Evolutionary conservation across 495 filamentous ascomycete species (phyloP).

Genomic region (Daldinia childiae): DNA sequence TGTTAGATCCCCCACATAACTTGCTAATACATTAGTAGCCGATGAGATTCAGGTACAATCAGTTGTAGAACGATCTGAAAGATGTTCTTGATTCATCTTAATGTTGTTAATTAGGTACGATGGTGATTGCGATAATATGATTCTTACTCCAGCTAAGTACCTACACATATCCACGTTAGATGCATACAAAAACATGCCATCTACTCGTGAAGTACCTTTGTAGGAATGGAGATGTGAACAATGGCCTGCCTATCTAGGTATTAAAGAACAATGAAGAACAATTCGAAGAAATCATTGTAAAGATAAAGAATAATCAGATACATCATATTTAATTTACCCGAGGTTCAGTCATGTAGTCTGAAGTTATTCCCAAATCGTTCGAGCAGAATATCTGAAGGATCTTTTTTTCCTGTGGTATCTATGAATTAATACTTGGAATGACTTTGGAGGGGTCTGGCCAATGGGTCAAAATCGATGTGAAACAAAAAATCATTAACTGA

Average conservation of each 20-base stretch:
- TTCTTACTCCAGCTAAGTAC: neutral
- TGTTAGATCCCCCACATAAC: neutral
- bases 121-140: neutral
- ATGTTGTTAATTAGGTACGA: constrained; percentile 3
- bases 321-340: neutral
- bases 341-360: neutral
- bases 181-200: neutral
- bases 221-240: neutral
- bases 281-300: neutral
- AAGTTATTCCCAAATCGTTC: neutral
- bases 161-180: neutral
- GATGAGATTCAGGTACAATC: neutral
- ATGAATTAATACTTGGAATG: neutral
- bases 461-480: constrained; percentile 25
- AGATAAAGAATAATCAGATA: neutral
- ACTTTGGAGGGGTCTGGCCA: constrained; percentile 17
- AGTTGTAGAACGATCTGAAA: neutral
- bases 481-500: constrained; percentile 26
- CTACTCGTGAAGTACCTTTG: neutral
- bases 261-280: neutral
- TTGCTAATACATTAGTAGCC: neutral
- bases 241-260: neutral
- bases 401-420: neutral
- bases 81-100: neutral
- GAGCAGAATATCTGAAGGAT: too few species aligned